phyloP scores from a whole-genome alignment of 768 basidiomycete genomes.

The Lepiota venenata region DNA sequence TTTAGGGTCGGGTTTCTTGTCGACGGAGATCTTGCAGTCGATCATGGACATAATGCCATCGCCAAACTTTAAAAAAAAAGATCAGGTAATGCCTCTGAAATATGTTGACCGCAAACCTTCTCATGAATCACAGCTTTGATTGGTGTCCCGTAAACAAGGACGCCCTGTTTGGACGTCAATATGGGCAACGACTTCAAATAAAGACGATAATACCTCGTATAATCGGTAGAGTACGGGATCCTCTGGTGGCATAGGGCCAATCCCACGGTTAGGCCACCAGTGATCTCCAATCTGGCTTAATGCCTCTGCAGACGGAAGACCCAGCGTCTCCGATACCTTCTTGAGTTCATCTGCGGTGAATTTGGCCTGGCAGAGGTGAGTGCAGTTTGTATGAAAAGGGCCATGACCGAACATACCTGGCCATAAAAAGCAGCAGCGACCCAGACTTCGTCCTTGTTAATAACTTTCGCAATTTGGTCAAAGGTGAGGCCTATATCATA shows the following conservation, averaged over 20 bases:
- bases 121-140: constrained; percentile 84
- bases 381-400: not conserved
- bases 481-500: constrained; percentile 57
- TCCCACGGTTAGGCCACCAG: constrained; percentile 75
- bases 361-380: constrained; percentile 53
- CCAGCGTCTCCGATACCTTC: constrained; percentile 49
- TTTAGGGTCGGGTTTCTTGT: constrained; percentile 70
- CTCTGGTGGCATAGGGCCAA: constrained; percentile 68
- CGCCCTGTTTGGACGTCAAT: constrained; percentile 36
- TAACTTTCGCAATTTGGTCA: constrained; percentile 58
- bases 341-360: constrained; percentile 55
- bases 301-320: constrained; percentile 35
- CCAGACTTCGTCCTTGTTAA: constrained; percentile 79
- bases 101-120: constrained; percentile 44
- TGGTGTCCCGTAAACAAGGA: constrained; percentile 74
- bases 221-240: constrained; percentile 82
- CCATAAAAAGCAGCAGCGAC: constrained; percentile 81
- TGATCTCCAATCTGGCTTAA: constrained; percentile 50
- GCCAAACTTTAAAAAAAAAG: constrained; percentile 53
- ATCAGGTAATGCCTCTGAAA: constrained; percentile 3
- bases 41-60: constrained; percentile 92
- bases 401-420: constrained; percentile 42
- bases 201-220: constrained; percentile 58
- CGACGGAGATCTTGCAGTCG: constrained; percentile 69
- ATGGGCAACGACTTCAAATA: not conserved